phyloP scores from a whole-genome alignment of 2,329 filamentous ascomycete species.

The Colletotrichum kahawae region DNA sequence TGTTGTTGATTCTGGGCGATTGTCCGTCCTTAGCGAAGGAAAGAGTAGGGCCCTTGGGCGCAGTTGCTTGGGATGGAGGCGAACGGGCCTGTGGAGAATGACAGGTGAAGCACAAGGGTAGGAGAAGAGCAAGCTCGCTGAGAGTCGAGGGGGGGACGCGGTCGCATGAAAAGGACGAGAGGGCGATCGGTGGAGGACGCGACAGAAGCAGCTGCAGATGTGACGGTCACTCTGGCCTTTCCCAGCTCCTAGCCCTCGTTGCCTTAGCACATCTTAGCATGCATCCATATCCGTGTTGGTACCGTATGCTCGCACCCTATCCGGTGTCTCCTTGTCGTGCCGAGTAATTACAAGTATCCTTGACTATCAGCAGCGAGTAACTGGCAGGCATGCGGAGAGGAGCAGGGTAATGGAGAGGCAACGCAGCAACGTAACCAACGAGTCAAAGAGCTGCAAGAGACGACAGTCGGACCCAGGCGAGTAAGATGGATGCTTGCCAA shows the following conservation, averaged over 20 bases:
- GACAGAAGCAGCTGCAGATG: neutral
- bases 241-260: neutral
- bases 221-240: neutral
- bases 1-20: neutral
- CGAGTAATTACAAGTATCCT: neutral
- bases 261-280: neutral
- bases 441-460: neutral
- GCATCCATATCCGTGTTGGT: neutral
- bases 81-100: neutral
- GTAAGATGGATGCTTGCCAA: constrained; percentile 9
- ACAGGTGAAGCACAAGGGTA: neutral
- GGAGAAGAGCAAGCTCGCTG: neutral
- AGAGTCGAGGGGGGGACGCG: neutral
- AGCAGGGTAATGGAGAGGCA: neutral
- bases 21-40: neutral
- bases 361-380: constrained; percentile 13
- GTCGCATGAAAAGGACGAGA: constrained; percentile 3
- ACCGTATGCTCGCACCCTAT: neutral
- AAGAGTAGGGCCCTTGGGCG: neutral
- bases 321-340: neutral
- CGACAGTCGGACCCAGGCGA: neutral
- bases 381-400: neutral
- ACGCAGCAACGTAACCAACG: neutral
- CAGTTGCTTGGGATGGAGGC: neutral
- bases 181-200: neutral